Percentiles rank a stretch among this genome's conserved stretches.
These are phyloP conservation scores for Calonectria hongkongensis DNA, from an alignment of 2,329 filamentous ascomycete genomes.

Conservation along the genomic window DNA sequence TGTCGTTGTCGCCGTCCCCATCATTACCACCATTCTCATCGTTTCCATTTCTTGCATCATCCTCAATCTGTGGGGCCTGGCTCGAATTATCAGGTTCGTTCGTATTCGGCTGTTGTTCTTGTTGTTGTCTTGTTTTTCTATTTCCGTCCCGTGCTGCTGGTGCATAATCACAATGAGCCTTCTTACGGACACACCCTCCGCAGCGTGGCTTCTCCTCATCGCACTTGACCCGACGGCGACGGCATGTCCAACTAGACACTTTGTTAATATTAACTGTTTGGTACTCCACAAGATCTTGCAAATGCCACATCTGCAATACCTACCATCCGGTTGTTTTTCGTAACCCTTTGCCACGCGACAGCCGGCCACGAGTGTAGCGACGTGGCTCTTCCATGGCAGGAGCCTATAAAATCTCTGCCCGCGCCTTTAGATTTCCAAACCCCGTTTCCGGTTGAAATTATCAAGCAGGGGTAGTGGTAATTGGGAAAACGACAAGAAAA, in stretches of 20 bases:
- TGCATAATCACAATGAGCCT: not conserved
- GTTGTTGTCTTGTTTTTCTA: not conserved
- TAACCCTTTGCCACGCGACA: conserved; percentile 42
- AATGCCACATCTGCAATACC: not conserved
- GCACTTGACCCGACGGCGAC: conserved; percentile 39
- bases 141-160: not conserved
- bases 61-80: too few species aligned
- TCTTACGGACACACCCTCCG: conserved; percentile 40
- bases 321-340: conserved; percentile 41
- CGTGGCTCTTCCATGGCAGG: not conserved
- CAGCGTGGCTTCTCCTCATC: conserved; percentile 39
- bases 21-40: not conserved
- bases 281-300: not conserved
- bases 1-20: not conserved
- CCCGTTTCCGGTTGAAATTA: too few species aligned
- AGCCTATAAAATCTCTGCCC: not conserved
- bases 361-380: conserved; percentile 33
- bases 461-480: too few species aligned
- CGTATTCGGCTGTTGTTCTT: not conserved
- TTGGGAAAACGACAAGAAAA: too few species aligned
- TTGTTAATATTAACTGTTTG: not conserved
- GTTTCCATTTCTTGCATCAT: not conserved
- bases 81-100: not conserved
- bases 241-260: conserved; percentile 32
- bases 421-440: too few species aligned